phyloP scores from a whole-genome alignment of 495 filamentous ascomycete species.

The Aspergillus funiculosus region DNA sequence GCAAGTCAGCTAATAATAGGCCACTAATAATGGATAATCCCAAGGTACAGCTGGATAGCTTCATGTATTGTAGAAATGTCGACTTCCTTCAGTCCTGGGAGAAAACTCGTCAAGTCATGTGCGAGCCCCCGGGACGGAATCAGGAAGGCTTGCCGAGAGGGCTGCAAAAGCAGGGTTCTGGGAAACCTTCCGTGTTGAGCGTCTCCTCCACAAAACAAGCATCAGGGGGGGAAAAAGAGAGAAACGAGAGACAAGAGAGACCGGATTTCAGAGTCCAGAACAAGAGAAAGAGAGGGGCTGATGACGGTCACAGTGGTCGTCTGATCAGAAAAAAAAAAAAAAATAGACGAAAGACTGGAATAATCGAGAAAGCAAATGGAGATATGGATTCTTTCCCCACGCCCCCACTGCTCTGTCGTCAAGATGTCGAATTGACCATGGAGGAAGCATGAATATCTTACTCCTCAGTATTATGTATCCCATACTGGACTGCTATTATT shows the following conservation, averaged over 20 bases:
- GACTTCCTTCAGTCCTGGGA: too few relatives aligned
- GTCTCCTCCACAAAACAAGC: background rate
- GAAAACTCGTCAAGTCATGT: too few relatives aligned
- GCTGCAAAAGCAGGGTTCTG: background rate
- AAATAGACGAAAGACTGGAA: constrained; percentile 13
- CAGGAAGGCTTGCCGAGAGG: background rate
- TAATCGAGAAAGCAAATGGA: constrained; percentile 6
- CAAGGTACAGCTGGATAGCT: too few relatives aligned
- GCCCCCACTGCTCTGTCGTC: constrained; percentile 28
- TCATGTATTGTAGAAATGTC: too few relatives aligned
- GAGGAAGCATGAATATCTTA: background rate
- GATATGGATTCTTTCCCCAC: constrained; percentile 17
- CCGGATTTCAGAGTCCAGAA: constrained; percentile 1
- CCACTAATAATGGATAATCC: too few relatives aligned
- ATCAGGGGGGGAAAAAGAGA: constrained; percentile 3
- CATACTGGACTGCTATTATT: background rate
- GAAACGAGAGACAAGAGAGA: background rate
- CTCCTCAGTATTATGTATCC: too few relatives aligned
- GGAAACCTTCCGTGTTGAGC: constrained; percentile 10
- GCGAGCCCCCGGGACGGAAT: too few relatives aligned
- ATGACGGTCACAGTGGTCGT: constrained; percentile 31
- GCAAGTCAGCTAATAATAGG: too few relatives aligned
- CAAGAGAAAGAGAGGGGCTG: constrained; percentile 21
- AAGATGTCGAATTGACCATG: constrained; percentile 2
- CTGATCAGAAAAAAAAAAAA: constrained; percentile 42